Conservation (phyloP, 768 basidiomycete species). For the Boletus bicolor region DNA sequence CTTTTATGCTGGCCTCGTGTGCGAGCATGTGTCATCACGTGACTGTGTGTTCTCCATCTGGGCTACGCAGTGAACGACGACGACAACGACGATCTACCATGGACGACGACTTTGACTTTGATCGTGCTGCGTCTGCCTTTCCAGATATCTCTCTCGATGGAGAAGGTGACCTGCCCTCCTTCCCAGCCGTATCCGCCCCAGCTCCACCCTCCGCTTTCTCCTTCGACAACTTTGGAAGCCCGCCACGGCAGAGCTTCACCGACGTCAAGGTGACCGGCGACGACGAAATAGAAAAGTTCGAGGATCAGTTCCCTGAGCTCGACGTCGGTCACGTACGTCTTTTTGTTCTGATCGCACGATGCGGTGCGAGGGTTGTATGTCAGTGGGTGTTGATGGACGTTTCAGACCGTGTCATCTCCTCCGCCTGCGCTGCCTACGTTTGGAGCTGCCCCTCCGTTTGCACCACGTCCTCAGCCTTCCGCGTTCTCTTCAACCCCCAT, state of each 20-base stretch:
- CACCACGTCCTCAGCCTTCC: slow-evolving; percentile 74
- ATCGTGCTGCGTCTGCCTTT: slow-evolving; percentile 77
- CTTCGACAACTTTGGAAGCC: slow-evolving; percentile 62
- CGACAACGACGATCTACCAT: slow-evolving; percentile 2
- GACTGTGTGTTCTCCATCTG: not conserved
- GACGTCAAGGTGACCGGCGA: slow-evolving; percentile 80
- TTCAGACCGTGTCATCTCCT: slow-evolving; percentile 35
- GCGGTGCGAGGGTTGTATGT: slow-evolving; percentile 14
- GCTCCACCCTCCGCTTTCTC: slow-evolving; percentile 49
- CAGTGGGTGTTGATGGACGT: slow-evolving; percentile 1
- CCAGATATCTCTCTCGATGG: slow-evolving; percentile 82
- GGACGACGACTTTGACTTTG: slow-evolving; percentile 68
- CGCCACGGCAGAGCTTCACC: slow-evolving; percentile 38
- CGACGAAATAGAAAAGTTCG: slow-evolving; percentile 82
- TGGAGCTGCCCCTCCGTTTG: slow-evolving; percentile 55
- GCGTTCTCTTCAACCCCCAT: slow-evolving; percentile 71
- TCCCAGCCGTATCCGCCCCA: slow-evolving; percentile 31
- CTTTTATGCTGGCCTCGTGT: too few relatives aligned
- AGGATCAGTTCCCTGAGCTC: slow-evolving; percentile 82
- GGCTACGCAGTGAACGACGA: not conserved
- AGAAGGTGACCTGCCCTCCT: slow-evolving; percentile 50
- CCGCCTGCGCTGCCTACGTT: slow-evolving; percentile 38
- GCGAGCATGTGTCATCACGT: slow-evolving; percentile 5
- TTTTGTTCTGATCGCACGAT: not conserved
- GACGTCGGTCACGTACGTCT: slow-evolving; percentile 46